Base-by-base conservation (phyloP, 306 rosid species). In the Morella rubra region DNA sequence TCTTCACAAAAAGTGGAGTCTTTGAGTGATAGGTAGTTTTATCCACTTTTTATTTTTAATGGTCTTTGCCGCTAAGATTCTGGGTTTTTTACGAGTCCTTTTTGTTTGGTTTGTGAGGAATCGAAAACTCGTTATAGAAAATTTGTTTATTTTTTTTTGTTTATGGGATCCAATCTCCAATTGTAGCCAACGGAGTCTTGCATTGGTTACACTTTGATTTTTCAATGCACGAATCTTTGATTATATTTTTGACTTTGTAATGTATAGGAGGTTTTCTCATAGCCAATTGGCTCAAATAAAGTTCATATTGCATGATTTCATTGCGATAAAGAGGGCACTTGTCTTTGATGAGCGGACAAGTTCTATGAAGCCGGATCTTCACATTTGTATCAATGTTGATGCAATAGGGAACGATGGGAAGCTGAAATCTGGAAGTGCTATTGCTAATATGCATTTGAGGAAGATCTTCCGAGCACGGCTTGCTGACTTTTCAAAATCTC, bases 321-420 rank as follows among this genome's bases (percentile, higher is more conserved):
- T 94, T 70, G 87, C 37, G 79, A 65, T 87, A 19, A 86, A 90
- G 86, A 90, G 79, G 73, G 22, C 84, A n/a, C 72, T 82, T 1
- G 73, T 81, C 66, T 77, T 77, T 41, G 93, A 91, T 56, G 94
- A 90, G 78, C 69, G 67, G 52, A 85, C 88, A 3, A 74, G 93
- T 55, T 86, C 93, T 81, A 85, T 89, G 93, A 86, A 82, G 82
- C 94, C 91, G 1, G 96, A 94, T 72, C 90, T 94, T 52, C 94
- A 80, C 60, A 79, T 94, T 71, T 22, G 83, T 18, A 45, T 94
- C 72, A 79, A 89, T 42, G 61, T 51, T 18, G 76, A 73, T 24
- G 84, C 86, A 2, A 19, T 82, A 4, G 91, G 79, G 59, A 64
- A 73, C 62, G 85, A 82, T 65, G 77, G 70, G 3, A 79, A 75